Percentiles rank a stretch among this genome's conserved stretches.
phyloP scores from a whole-genome alignment of 106 monocot genomes.

The Vanilla planifolia region DNA sequence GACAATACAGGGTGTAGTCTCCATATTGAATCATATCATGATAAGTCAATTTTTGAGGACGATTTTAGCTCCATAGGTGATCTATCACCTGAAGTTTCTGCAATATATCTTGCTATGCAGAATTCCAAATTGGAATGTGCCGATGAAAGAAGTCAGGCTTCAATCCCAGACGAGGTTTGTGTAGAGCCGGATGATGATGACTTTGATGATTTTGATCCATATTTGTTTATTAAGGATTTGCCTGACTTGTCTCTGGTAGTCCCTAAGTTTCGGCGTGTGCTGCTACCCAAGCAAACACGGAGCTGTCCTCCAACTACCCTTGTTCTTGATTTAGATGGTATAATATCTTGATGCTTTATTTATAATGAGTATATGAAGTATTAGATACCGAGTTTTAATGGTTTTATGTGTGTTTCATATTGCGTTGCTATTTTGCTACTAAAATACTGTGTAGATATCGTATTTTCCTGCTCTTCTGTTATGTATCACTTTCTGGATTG shows the following conservation, averaged over 20 bases:
- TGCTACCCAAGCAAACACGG: constrained; percentile 93
- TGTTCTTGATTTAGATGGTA: constrained; percentile 98
- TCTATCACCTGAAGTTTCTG: constrained; percentile 84
- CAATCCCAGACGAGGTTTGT: constrained; percentile 51
- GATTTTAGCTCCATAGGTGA: constrained; percentile 40
- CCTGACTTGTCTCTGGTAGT: constrained; percentile 81
- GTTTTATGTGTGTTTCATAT: too few species aligned
- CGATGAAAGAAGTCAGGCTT: constrained; percentile 78
- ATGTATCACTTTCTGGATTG: too few species aligned
- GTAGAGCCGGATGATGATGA: constrained; percentile 72
- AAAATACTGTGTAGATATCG: too few species aligned
- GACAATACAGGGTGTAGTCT: constrained; percentile 7
- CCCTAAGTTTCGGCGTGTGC: constrained; percentile 77
- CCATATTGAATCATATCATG: constrained; percentile 11
- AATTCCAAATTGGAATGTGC: constrained; percentile 80
- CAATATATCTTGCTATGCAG: constrained; percentile 92
- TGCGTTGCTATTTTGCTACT: too few species aligned
- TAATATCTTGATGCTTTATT: too few species aligned
- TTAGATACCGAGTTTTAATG: too few species aligned
- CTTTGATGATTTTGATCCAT: constrained; percentile 94
- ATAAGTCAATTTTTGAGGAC: constrained; percentile 30
- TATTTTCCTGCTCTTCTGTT: too few species aligned
- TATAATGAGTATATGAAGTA: too few species aligned
- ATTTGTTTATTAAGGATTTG: constrained; percentile 81
- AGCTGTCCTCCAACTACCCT: constrained; percentile 95